Evolutionary conservation across 2,329 filamentous ascomycete genomes (phyloP).

Genomic region (Aspergillus hiratsukae): DNA sequence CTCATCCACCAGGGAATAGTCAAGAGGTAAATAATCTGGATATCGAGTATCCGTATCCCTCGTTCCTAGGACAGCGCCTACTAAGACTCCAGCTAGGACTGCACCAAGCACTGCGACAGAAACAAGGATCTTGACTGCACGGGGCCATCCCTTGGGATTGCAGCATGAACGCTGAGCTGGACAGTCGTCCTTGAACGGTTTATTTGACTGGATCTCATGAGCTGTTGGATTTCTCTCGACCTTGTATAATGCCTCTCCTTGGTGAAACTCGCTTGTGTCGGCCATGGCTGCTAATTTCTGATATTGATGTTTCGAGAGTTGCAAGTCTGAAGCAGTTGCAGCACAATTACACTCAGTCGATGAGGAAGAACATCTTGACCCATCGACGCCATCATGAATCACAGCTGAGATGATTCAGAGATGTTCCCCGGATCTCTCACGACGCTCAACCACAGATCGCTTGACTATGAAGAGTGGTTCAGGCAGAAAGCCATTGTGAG

Average conservation of each 20-base stretch:
- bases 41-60: slow-evolving; percentile 37
- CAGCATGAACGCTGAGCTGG: neutral
- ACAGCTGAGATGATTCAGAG: neutral
- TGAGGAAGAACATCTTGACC: neutral
- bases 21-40: slow-evolving; percentile 38
- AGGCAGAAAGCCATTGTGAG: neutral
- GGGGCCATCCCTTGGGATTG: neutral
- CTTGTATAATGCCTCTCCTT: neutral
- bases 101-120: slow-evolving; percentile 24
- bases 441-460: neutral
- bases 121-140: neutral
- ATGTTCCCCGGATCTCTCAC: neutral
- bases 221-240: neutral
- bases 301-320: neutral
- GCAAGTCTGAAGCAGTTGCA: neutral
- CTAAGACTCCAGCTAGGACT: slow-evolving; percentile 47
- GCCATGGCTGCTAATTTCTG: neutral
- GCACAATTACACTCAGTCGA: neutral
- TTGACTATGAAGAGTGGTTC: neutral
- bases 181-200: neutral
- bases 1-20: slow-evolving; percentile 39
- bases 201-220: neutral
- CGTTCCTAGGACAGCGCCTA: slow-evolving; percentile 38
- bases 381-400: neutral
- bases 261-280: neutral